Percentiles rank a stretch among this genome's conserved stretches.
Evolutionary conservation across 1,139 yeast species (phyloP).

Genomic region (Zhuliangozyma parablackwelliae): DNA sequence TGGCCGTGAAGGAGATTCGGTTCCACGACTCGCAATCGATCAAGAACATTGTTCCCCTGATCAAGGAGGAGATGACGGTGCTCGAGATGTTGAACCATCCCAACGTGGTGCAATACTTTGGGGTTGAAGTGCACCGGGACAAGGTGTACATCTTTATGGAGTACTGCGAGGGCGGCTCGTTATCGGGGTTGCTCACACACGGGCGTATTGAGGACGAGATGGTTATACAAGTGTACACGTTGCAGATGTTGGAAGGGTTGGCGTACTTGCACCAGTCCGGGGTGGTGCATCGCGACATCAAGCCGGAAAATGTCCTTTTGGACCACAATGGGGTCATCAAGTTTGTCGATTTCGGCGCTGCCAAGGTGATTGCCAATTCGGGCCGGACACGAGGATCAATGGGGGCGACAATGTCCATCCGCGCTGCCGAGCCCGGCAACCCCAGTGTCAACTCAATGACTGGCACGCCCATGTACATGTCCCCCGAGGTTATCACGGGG

Average conservation of each 20-base stretch:
- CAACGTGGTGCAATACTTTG: slow-evolving; percentile 91
- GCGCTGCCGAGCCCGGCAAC: slow-evolving; percentile 6
- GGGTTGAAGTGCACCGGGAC: slow-evolving; percentile 96
- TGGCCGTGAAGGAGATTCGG: slow-evolving; percentile 95
- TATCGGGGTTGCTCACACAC: slow-evolving; percentile 72
- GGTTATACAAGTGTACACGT: slow-evolving; percentile 83
- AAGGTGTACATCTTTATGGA: slow-evolving; percentile 96
- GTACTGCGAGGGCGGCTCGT: slow-evolving; percentile 93
- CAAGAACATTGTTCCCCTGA: slow-evolving; percentile 79
- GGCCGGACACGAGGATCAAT: slow-evolving; percentile 38
- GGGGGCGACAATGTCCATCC: slow-evolving; percentile 6
- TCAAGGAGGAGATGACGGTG: slow-evolving; percentile 95
- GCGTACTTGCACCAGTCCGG: slow-evolving; percentile 94
- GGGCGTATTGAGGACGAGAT: slow-evolving; percentile 95
- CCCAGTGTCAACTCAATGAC: slow-evolving; percentile 52
- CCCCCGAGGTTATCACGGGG: slow-evolving; percentile 94
- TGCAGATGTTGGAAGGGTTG: slow-evolving; percentile 92
- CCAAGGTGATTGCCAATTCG: slow-evolving; percentile 81
- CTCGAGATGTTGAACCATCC: slow-evolving; percentile 94
- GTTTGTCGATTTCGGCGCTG: slow-evolving; percentile 97
- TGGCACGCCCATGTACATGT: slow-evolving; percentile 99
- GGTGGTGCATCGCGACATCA: slow-evolving; percentile 94
- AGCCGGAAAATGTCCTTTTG: slow-evolving; percentile 88
- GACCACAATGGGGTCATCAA: slow-evolving; percentile 93
- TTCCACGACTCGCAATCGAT: slow-evolving; percentile 87